Evolutionary conservation across 208 protist species (phyloP).

Genomic region (Leishmania mexicana): DNA sequence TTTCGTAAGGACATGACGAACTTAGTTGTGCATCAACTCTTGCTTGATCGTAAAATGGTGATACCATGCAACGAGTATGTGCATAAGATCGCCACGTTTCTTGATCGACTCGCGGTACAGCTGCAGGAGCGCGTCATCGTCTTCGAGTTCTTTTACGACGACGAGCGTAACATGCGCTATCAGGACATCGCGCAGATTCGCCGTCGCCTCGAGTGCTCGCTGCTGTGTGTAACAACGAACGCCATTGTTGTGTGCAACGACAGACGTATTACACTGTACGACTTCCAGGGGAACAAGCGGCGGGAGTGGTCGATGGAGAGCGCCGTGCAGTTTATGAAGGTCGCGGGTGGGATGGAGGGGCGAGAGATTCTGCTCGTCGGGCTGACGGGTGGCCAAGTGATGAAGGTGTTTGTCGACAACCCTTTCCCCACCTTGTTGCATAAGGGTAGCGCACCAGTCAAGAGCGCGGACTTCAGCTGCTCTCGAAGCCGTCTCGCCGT

Average conservation of each 20-base stretch:
- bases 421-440: conserved; percentile 94
- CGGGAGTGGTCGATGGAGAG: conserved; percentile 96
- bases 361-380: conserved; percentile 94
- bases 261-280: conserved; percentile 85
- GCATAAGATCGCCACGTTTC: conserved; percentile 94
- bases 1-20: conserved; percentile 96
- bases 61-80: conserved; percentile 96
- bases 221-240: conserved; percentile 92
- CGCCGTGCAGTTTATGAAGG: conserved; percentile 94
- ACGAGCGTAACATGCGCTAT: conserved; percentile 87
- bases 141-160: conserved; percentile 94
- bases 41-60: conserved; percentile 75
- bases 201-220: conserved; percentile 91
- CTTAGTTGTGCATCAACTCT: conserved; percentile 95
- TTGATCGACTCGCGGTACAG: conserved; percentile 94
- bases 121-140: conserved; percentile 93
- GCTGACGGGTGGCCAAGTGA: conserved; percentile 87
- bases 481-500: conserved; percentile 92
- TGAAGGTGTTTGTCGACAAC: conserved; percentile 97
- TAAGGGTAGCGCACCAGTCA: conserved; percentile 74
- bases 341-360: conserved; percentile 89
- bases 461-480: conserved; percentile 92
- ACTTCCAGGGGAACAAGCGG: conserved; percentile 90
- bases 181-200: conserved; percentile 92
- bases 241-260: conserved; percentile 93